Evolutionary conservation across 2,329 filamentous ascomycete species (phyloP).

Genomic region (Verticillium nonalfalfae): DNA sequence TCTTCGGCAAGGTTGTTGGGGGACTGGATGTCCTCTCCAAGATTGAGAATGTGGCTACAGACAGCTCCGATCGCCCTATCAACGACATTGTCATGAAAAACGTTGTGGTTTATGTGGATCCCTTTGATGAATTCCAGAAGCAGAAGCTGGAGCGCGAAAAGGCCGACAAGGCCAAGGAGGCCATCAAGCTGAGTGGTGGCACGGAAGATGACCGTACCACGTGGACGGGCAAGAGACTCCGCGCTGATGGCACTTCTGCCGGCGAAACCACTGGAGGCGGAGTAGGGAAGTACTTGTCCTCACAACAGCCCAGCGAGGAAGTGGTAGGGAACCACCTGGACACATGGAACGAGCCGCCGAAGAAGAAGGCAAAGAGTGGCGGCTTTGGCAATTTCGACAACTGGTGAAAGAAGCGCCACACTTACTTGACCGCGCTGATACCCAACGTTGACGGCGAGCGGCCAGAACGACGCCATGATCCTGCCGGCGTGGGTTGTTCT

Average conservation of each 20-base stretch:
- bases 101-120: constrained; percentile 82
- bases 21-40: constrained; percentile 64
- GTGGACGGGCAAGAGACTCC: constrained; percentile 91
- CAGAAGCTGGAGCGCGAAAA: constrained; percentile 61
- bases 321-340: constrained; percentile 52
- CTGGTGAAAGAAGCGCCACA: constrained; percentile 52
- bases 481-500: too few relatives aligned
- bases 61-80: constrained; percentile 68
- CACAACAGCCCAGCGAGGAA: not conserved
- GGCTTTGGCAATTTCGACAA: constrained; percentile 94
- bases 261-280: constrained; percentile 27
- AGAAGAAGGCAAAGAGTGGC: constrained; percentile 72
- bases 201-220: constrained; percentile 86
- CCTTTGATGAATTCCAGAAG: constrained; percentile 88
- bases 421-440: not conserved
- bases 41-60: constrained; percentile 72
- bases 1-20: constrained; percentile 82
- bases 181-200: constrained; percentile 58
- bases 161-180: constrained; percentile 50
- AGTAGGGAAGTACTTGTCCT: constrained; percentile 78
- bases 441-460: too few relatives aligned
- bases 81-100: constrained; percentile 77
- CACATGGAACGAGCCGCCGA: constrained; percentile 62
- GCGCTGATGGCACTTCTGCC: constrained; percentile 56
- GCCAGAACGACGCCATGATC: too few relatives aligned